Conservation (phyloP, 306 rosid species). For the Pyrus pyrifolia region DNA sequence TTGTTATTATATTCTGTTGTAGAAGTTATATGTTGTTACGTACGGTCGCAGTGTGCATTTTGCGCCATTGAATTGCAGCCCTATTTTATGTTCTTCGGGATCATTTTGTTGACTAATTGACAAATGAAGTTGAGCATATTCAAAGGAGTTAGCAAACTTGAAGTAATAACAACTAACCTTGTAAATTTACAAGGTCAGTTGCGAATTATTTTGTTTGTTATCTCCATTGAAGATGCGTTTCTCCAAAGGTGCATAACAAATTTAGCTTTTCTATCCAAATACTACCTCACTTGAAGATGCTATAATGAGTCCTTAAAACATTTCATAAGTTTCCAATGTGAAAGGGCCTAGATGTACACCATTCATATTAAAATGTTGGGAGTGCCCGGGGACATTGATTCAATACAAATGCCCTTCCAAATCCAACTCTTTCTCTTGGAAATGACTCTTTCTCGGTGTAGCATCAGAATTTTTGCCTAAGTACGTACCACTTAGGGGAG, state of each 20-base stretch:
- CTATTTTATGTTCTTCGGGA: neutral
- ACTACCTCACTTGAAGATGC: no score
- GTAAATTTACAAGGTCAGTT: no score
- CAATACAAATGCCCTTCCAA: neutral
- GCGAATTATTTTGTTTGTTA: no score
- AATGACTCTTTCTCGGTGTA: conserved; percentile 2
- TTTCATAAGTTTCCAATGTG: neutral
- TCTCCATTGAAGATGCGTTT: no score
- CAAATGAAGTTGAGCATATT: neutral
- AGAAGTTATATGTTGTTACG: no score
- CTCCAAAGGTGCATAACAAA: no score
- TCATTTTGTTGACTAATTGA: neutral
- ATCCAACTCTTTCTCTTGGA: neutral
- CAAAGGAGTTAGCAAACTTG: no score
- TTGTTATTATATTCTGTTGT: no score
- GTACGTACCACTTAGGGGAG: neutral
- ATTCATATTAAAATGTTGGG: neutral
- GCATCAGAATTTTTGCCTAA: conserved; percentile 3
- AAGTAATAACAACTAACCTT: no score
- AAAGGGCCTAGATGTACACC: neutral
- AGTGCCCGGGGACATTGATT: neutral
- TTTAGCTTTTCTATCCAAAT: no score
- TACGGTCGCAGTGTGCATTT: neutral
- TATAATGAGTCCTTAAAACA: no score
- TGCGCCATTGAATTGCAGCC: neutral